Conservation (phyloP, 108 stramenopile species). For the Fragilaria crotonensis region DNA sequence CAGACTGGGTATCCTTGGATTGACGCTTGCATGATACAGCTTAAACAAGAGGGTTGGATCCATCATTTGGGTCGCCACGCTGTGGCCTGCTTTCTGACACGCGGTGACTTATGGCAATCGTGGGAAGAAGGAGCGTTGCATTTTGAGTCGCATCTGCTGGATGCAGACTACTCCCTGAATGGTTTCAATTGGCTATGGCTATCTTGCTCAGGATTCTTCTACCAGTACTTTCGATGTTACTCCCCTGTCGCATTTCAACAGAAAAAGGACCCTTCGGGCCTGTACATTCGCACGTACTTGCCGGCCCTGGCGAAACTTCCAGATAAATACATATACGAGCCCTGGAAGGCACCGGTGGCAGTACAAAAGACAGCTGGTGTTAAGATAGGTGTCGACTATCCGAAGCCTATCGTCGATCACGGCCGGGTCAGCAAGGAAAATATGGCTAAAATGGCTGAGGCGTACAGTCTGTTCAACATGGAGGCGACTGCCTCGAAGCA, state of each 20-base stretch:
- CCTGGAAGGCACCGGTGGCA: slow-evolving; percentile 86
- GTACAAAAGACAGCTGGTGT: slow-evolving; percentile 64
- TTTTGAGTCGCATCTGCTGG: slow-evolving; percentile 82
- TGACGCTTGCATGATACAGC: slow-evolving; percentile 94
- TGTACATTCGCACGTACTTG: slow-evolving; percentile 87
- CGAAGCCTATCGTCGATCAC: slow-evolving; percentile 88
- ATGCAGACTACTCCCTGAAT: slow-evolving; percentile 93
- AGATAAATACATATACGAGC: slow-evolving; percentile 93
- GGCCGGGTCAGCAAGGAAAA: slow-evolving; percentile 69
- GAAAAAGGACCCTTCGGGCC: slow-evolving; percentile 86
- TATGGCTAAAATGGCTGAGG: slow-evolving; percentile 85
- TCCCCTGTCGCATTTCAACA: slow-evolving; percentile 66
- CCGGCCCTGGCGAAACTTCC: slow-evolving; percentile 77
- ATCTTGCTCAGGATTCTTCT: slow-evolving; percentile 78
- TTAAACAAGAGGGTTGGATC: slow-evolving; percentile 89
- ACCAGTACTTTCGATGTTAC: slow-evolving; percentile 95
- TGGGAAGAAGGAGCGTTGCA: slow-evolving; percentile 90
- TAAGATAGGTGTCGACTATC: slow-evolving; percentile 83
- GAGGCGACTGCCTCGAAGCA: slow-evolving; percentile 5
- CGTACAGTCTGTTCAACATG: slow-evolving; percentile 71
- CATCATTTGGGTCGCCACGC: slow-evolving; percentile 94
- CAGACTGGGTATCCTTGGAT: slow-evolving; percentile 95
- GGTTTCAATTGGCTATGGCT: slow-evolving; percentile 97
- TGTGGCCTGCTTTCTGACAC: slow-evolving; percentile 96
- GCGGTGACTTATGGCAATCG: slow-evolving; percentile 92